phyloP scores from a whole-genome alignment of 768 basidiomycete species.

The Amyloporia xantha region DNA sequence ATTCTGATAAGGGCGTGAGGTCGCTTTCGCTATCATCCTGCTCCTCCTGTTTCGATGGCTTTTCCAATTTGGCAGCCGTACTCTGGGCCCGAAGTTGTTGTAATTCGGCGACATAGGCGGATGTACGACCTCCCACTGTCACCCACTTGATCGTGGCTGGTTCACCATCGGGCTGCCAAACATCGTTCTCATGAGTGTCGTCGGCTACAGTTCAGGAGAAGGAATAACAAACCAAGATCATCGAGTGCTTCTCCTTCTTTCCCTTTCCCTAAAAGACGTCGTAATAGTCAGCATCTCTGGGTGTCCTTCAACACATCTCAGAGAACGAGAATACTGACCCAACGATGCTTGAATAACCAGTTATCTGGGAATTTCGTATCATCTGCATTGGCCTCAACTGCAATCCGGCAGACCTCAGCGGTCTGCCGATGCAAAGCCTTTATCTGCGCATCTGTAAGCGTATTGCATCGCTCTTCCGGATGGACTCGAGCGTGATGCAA shows the following conservation, averaged over 20 bases:
- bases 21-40: constrained; percentile 16
- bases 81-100: constrained; percentile 29
- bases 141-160: constrained; percentile 71
- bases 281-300: not conserved
- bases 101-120: constrained; percentile 61
- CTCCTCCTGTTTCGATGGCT: not conserved
- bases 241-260: constrained; percentile 39
- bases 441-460: constrained; percentile 44
- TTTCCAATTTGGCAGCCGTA: not conserved
- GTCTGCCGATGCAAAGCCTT: constrained; percentile 46
- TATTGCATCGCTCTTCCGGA: constrained; percentile 60
- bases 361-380: constrained; percentile 55
- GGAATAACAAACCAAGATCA: constrained; percentile 39
- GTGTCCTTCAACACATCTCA: not conserved
- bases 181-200: not conserved
- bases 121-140: constrained; percentile 72
- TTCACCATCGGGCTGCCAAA: constrained; percentile 53
- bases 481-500: constrained; percentile 70
- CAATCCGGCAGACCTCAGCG: constrained; percentile 46
- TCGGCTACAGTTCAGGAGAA: not conserved
- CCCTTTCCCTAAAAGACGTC: constrained; percentile 46
- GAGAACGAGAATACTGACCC: constrained; percentile 40
- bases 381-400: constrained; percentile 68
- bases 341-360: constrained; percentile 66
- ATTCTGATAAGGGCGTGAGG: constrained; percentile 18